These are phyloP conservation scores for Stagonosporopsis rhizophila DNA, from an alignment of 2,329 filamentous ascomycete genomes.

Conservation along the genomic window DNA sequence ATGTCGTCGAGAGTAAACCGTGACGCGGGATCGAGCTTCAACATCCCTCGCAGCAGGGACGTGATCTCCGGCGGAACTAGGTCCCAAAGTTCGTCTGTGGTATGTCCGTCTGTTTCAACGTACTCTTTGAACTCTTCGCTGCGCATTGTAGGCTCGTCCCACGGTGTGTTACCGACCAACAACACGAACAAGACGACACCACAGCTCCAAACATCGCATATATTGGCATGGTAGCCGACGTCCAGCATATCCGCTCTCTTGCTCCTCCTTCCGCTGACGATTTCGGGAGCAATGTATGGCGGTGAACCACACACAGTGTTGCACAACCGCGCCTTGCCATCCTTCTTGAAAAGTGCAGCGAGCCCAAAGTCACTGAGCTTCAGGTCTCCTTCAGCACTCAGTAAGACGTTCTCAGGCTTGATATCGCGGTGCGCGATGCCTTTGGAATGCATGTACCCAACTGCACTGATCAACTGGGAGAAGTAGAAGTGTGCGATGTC, in stretches of 20 bases:
- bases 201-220: slow-evolving; percentile 95
- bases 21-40: slow-evolving; percentile 75
- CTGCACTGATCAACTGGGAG: slow-evolving; percentile 84
- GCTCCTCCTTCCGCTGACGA: slow-evolving; percentile 63
- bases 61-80: slow-evolving; percentile 75
- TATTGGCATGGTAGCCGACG: slow-evolving; percentile 74
- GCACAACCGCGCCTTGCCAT: slow-evolving; percentile 80
- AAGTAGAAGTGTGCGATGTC: slow-evolving; percentile 98
- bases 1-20: slow-evolving; percentile 89
- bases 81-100: slow-evolving; percentile 84
- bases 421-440: slow-evolving; percentile 84
- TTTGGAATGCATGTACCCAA: slow-evolving; percentile 95
- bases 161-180: slow-evolving; percentile 94
- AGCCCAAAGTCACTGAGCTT: slow-evolving; percentile 98
- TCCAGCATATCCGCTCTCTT: slow-evolving; percentile 58
- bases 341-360: slow-evolving; percentile 90
- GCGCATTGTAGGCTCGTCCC: slow-evolving; percentile 86
- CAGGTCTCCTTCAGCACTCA: slow-evolving; percentile 82
- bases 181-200: slow-evolving; percentile 97
- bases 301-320: slow-evolving; percentile 93
- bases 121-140: slow-evolving; percentile 96
- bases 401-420: slow-evolving; percentile 88
- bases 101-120: slow-evolving; percentile 77
- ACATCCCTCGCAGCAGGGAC: slow-evolving; percentile 90
- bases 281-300: slow-evolving; percentile 96